Base-by-base conservation (phyloP, 345 rosid species). In the Rhizophora apiculata region DNA sequence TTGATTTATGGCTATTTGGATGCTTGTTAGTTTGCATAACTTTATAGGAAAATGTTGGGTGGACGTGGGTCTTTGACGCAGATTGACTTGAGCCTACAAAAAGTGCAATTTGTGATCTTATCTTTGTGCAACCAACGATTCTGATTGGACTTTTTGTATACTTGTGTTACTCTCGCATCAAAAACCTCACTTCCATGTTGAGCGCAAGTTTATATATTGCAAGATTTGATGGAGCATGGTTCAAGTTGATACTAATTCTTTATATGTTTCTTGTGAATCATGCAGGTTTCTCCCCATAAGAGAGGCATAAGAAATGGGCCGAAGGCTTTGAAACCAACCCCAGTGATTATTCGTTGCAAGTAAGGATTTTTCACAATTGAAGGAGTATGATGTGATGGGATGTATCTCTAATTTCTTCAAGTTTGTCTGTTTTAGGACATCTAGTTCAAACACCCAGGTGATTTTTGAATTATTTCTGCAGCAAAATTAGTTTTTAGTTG, bases 261-360 rank as follows among this genome's bases (percentile, higher is more conserved):
- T 11, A 3, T 11, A 13, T 0, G 49, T 43, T 19, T 54, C 15
- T 13, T 43, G 2, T 64, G 4, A 19, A 69, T 58, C 53, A 34
- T 73, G 68, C 82, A 95, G 99, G 81, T 78, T 63, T 81, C 92
- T 65, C 85, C 72, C 49, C 90, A 87, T 72, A 95, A 85, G 85
- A 86, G 85, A 85, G 96, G 97, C 43, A 86, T 90, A 64, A 79
- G 94, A 77, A 90, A 90, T 76, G 96, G 96, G 22, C 99, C 97
- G 24, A 95, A 82, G 80, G 97, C 98, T 74, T 85, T 92, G 79
- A 95, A 92, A 76, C 99, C 97, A 27, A 58, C 55, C 68, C 99
- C 96, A 4, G 96, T 95, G 8, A 95, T 90, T 60, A 71, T 95
- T 69, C 89, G 96, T 51, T 95, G 99, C 93, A 87, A 70, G 99